phyloP scores from a whole-genome alignment of 768 basidiomycete species.

The Omphalotus guepiniiformis region DNA sequence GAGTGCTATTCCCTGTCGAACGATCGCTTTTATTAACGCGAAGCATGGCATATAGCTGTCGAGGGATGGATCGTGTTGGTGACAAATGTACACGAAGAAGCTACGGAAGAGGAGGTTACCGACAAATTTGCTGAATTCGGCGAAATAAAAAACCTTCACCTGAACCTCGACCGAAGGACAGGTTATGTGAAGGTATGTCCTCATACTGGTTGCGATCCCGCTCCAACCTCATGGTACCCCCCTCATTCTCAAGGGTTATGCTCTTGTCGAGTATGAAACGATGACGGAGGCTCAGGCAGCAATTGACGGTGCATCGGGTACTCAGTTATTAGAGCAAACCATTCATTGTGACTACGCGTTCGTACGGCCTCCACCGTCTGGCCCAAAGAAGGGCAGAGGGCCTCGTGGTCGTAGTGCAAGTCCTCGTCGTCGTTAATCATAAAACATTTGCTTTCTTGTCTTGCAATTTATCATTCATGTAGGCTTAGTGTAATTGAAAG shows the following conservation, averaged over 20 bases:
- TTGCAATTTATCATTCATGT: background rate
- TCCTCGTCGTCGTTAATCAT: slow-evolving; percentile 50
- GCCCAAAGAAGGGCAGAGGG: slow-evolving; percentile 72
- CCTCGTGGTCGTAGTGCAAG: slow-evolving; percentile 78
- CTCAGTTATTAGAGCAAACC: slow-evolving; percentile 77
- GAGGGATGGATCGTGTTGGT: slow-evolving; percentile 99
- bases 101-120: slow-evolving; percentile 93
- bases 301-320: slow-evolving; percentile 85
- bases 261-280: slow-evolving; percentile 95
- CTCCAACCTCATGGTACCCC: no score
- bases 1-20: slow-evolving; percentile 27
- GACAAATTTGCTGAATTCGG: slow-evolving; percentile 97
- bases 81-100: slow-evolving; percentile 96
- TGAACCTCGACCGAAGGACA: slow-evolving; percentile 94
- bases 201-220: background rate
- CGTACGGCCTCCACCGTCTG: slow-evolving; percentile 81
- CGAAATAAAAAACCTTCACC: slow-evolving; percentile 95
- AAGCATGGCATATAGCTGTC: slow-evolving; percentile 57
- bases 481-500: background rate
- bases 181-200: slow-evolving; percentile 92
- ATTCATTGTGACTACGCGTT: slow-evolving; percentile 93
- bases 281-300: slow-evolving; percentile 92
- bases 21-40: slow-evolving; percentile 10
- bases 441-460: background rate
- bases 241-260: slow-evolving; percentile 74